These are phyloP conservation scores for Curvularia lunata DNA, from an alignment of 2,329 filamentous ascomycete genomes.

Conservation along the genomic window DNA sequence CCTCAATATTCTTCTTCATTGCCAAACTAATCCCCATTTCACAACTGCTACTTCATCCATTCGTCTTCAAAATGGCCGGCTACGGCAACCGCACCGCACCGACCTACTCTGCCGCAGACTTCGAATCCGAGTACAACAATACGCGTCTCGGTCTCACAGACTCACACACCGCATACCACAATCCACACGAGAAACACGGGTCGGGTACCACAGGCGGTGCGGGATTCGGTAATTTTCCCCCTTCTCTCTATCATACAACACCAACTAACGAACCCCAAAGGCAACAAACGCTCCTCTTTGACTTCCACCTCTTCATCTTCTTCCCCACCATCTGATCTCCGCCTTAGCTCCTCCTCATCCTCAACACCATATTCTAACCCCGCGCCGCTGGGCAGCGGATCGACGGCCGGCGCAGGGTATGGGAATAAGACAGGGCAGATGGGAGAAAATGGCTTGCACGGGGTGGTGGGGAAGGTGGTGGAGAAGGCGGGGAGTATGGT, in stretches of 20 bases:
- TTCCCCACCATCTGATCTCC: slow-evolving; percentile 8
- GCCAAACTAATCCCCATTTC: too few relatives aligned
- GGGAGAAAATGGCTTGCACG: slow-evolving; percentile 44
- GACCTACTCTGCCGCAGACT: slow-evolving; percentile 22
- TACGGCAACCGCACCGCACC: slow-evolving; percentile 47
- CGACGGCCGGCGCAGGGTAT: slow-evolving; percentile 46
- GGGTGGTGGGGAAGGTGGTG: slow-evolving; percentile 62
- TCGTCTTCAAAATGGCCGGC: slow-evolving; percentile 40
- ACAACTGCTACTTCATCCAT: neutral
- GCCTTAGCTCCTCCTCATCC: slow-evolving; percentile 30
- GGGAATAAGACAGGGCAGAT: slow-evolving; percentile 50
- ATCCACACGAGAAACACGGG: slow-evolving; percentile 39
- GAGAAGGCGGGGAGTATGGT: slow-evolving; percentile 63
- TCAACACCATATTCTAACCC: slow-evolving; percentile 35
- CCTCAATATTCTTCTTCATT: neutral
- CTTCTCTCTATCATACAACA: neutral
- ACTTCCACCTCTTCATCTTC: slow-evolving; percentile 3
- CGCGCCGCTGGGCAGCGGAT: slow-evolving; percentile 39
- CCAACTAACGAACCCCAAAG: slow-evolving; percentile 29
- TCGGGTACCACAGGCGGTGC: slow-evolving; percentile 44
- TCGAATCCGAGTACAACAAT: slow-evolving; percentile 29
- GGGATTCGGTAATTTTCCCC: slow-evolving; percentile 31
- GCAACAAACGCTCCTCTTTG: slow-evolving; percentile 44
- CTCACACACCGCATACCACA: slow-evolving; percentile 36
- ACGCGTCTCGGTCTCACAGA: slow-evolving; percentile 39